Percentiles rank a stretch among this genome's conserved stretches.
Conservation (phyloP, 768 basidiomycete genomes). For the Scleroderma citrinum region DNA sequence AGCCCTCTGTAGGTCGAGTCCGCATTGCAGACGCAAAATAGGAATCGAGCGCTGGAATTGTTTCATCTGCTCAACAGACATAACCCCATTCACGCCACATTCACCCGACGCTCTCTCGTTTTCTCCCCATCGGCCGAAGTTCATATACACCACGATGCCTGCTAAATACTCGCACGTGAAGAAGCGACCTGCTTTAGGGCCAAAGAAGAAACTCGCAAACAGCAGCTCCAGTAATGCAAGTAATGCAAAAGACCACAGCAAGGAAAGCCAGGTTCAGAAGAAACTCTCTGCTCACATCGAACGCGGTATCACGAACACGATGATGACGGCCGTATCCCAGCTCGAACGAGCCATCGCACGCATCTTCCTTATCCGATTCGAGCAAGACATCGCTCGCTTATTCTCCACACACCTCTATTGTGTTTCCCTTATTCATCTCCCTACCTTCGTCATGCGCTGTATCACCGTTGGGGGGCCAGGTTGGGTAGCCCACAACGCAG, state of each 20-base stretch:
- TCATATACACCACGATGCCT: slow-evolving; percentile 39
- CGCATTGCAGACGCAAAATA: slow-evolving; percentile 14
- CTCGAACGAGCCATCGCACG: slow-evolving; percentile 66
- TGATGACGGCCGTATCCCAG: slow-evolving; percentile 52
- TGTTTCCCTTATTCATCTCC: slow-evolving; percentile 59
- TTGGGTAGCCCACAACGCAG: slow-evolving; percentile 64
- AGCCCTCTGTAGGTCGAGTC: neutral
- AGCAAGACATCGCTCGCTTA: slow-evolving; percentile 69
- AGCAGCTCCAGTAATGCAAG: slow-evolving; percentile 25
- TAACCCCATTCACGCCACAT: neutral
- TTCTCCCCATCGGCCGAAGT: neutral
- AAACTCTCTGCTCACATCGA: slow-evolving; percentile 46
- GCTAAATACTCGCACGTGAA: slow-evolving; percentile 74
- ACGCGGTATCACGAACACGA: slow-evolving; percentile 46
- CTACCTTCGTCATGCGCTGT: slow-evolving; percentile 63
- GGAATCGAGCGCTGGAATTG: slow-evolving; percentile 4
- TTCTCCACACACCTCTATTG: slow-evolving; percentile 66
- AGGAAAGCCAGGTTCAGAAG: slow-evolving; percentile 29
- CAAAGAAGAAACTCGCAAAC: slow-evolving; percentile 38
- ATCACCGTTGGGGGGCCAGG: slow-evolving; percentile 55
- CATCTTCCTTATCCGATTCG: slow-evolving; percentile 61
- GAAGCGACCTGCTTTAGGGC: slow-evolving; percentile 47
- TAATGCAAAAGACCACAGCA: slow-evolving; percentile 16
- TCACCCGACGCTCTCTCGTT: neutral
- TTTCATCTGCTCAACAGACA: neutral